Conservation (phyloP, 768 basidiomycete genomes). For the Auricularia sp. region DNA sequence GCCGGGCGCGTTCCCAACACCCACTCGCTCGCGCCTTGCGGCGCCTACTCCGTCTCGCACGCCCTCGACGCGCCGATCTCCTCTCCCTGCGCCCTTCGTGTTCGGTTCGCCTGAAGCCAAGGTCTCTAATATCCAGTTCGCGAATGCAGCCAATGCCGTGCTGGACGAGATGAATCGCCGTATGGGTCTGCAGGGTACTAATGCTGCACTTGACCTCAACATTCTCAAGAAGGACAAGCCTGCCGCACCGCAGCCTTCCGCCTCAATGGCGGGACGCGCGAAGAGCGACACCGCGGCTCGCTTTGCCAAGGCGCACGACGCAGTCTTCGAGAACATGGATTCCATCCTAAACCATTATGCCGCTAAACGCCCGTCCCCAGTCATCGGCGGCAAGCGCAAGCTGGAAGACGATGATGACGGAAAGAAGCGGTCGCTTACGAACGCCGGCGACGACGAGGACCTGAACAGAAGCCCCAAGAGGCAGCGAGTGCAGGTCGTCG, state of each 20-base stretch:
- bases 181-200: conserved; percentile 42
- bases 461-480: conserved; percentile 33
- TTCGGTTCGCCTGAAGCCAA: conserved; percentile 70
- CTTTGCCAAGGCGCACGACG: conserved; percentile 53
- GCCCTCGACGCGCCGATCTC: conserved; percentile 14
- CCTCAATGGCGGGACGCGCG: neutral
- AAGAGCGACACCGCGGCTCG: conserved; percentile 1
- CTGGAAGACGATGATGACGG: conserved; percentile 6
- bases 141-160: conserved; percentile 53
- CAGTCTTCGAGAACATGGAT: conserved; percentile 67
- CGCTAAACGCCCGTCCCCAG: conserved; percentile 22
- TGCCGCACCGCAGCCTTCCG: neutral
- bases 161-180: conserved; percentile 77
- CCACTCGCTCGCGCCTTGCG: conserved; percentile 12
- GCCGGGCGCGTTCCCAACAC: conserved; percentile 31
- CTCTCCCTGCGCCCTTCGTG: conserved; percentile 42
- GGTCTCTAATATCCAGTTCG: conserved; percentile 58
- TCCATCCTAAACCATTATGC: conserved; percentile 52
- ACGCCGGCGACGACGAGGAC: conserved; percentile 23
- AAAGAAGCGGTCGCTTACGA: neutral
- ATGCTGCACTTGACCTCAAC: conserved; percentile 35
- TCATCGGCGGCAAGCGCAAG: conserved; percentile 11
- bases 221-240: conserved; percentile 28
- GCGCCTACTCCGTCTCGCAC: conserved; percentile 17
- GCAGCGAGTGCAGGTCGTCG: conserved; percentile 20